Conservation (phyloP, 345 rosid genomes). For the Populus euphratica region DNA sequence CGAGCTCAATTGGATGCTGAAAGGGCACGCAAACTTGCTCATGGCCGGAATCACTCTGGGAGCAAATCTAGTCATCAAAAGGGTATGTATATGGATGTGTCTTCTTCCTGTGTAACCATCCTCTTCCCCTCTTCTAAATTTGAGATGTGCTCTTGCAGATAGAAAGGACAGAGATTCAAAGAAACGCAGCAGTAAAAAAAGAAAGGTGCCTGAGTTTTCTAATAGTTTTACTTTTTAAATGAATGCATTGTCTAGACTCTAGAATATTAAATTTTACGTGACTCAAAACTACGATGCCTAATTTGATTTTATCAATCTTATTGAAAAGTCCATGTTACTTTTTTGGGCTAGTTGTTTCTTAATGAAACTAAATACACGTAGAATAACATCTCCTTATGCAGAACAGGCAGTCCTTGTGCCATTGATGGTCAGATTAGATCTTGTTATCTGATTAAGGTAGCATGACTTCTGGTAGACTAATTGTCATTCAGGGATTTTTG, state of each 20-base stretch:
- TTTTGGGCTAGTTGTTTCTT: background rate
- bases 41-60: constrained; percentile 78
- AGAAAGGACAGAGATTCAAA: constrained; percentile 73
- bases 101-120: constrained; percentile 10
- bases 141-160: constrained; percentile 46
- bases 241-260: background rate
- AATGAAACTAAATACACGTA: background rate
- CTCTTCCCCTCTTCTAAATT: constrained; percentile 11
- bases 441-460: background rate
- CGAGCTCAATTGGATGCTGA: constrained; percentile 98
- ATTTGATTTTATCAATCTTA: background rate
- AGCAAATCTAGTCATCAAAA: constrained; percentile 51
- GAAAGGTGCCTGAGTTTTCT: constrained; percentile 57
- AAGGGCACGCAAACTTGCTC: constrained; percentile 84
- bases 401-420: background rate
- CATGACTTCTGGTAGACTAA: background rate
- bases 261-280: background rate
- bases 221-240: background rate
- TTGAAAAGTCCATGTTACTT: background rate
- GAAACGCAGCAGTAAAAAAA: constrained; percentile 73
- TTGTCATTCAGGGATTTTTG: constrained; percentile 1
- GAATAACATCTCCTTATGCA: background rate
- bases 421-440: background rate
- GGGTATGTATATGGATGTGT: constrained; percentile 36
- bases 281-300: background rate